These are phyloP conservation scores for Trichoderma gracile DNA, from an alignment of 2,329 filamentous ascomycete species.

Conservation along the genomic window DNA sequence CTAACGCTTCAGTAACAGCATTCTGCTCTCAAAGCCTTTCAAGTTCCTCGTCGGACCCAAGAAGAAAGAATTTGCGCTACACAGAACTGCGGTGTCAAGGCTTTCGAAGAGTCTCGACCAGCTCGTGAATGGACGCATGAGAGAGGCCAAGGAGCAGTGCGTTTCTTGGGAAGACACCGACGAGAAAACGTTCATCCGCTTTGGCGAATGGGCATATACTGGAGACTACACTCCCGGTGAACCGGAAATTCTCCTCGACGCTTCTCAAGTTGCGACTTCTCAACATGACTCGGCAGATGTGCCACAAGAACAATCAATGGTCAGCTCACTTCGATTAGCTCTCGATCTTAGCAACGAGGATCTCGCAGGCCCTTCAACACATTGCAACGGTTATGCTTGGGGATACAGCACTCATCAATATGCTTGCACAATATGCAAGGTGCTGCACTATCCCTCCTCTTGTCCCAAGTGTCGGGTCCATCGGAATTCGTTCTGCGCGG, in stretches of 20 bases:
- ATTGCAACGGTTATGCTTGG: no score
- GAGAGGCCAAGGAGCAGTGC: neutral
- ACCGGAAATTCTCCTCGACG: neutral
- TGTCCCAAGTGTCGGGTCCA: no score
- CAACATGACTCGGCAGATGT: no score
- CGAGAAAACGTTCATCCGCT: neutral
- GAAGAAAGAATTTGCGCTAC: neutral
- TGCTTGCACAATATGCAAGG: no score
- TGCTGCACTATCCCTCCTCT: no score
- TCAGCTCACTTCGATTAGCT: no score
- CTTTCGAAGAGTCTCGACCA: neutral
- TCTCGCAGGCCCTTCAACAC: no score
- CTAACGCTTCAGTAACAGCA: neutral
- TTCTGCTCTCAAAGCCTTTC: neutral
- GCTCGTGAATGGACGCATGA: neutral
- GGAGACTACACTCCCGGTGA: neutral
- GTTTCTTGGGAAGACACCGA: neutral
- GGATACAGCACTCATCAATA: no score
- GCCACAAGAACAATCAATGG: no score
- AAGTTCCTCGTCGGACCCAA: neutral
- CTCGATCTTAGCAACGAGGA: no score
- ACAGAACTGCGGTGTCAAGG: neutral
- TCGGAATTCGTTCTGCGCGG: no score
- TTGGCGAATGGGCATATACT: constrained; percentile 1
- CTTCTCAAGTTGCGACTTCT: neutral